phyloP scores from a whole-genome alignment of 305 asterid genomes.

The Coffea humblotiana region DNA sequence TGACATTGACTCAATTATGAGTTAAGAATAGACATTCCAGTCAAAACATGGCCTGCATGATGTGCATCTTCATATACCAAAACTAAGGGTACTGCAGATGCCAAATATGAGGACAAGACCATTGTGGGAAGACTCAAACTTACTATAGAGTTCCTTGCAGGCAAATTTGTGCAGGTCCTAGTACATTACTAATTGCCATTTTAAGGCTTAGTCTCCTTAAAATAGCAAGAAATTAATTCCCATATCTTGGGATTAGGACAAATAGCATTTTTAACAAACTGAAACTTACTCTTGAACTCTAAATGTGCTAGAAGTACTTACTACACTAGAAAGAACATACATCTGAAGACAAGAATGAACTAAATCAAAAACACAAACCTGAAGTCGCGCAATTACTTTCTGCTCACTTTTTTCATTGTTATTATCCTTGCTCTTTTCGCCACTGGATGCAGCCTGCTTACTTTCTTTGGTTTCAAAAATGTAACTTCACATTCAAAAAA shows the following conservation, averaged over 20 bases:
- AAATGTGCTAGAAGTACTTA: background rate
- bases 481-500: constrained; percentile 47
- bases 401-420: constrained; percentile 30
- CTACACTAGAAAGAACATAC: background rate
- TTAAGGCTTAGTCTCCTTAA: background rate
- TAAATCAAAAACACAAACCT: constrained; percentile 51
- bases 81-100: background rate
- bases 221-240: background rate
- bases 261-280: background rate
- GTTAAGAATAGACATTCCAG: background rate
- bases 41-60: background rate
- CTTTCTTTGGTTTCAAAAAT: constrained; percentile 73
- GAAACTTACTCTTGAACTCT: background rate
- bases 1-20: background rate
- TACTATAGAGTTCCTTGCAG: too few relatives aligned
- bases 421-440: constrained; percentile 38
- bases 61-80: background rate
- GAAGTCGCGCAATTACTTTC: constrained; percentile 79
- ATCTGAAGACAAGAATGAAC: constrained; percentile 1
- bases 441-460: constrained; percentile 50
- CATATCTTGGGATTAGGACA: background rate
- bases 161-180: background rate
- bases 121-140: too few relatives aligned
- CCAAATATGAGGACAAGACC: background rate
- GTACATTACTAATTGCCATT: background rate